Evolutionary conservation across 2,329 filamentous ascomycete species (phyloP).

Genomic region (Penicillium sp.): DNA sequence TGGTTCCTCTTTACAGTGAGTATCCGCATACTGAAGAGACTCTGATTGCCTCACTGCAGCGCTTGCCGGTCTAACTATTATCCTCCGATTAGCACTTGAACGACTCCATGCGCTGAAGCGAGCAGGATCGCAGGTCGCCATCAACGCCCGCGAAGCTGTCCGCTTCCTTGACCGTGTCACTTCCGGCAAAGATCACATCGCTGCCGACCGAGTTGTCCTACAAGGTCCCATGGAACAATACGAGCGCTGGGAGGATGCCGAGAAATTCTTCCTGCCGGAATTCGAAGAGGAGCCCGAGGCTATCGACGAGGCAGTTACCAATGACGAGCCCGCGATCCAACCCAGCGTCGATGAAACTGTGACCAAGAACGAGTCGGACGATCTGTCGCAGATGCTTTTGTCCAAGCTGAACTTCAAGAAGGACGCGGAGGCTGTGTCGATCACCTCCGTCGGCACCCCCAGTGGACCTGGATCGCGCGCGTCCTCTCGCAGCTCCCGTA

Average conservation of each 20-base stretch:
- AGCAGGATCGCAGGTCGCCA: constrained; percentile 39
- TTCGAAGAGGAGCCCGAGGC: constrained; percentile 36
- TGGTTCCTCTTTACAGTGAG: constrained; percentile 47
- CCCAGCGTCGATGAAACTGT: constrained; percentile 13
- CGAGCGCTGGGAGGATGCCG: constrained; percentile 39
- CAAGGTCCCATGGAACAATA: constrained; percentile 46
- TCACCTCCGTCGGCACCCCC: constrained; percentile 36
- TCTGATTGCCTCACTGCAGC: neutral
- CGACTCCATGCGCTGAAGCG: constrained; percentile 40
- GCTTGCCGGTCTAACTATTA: constrained; percentile 10
- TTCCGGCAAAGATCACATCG: constrained; percentile 39
- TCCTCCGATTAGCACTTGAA: constrained; percentile 34
- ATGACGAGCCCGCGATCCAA: constrained; percentile 16
- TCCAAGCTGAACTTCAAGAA: constrained; percentile 43
- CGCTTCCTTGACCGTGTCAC: constrained; percentile 46
- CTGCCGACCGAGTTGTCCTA: constrained; percentile 38
- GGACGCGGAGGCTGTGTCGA: constrained; percentile 32
- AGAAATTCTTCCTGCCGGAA: constrained; percentile 39
- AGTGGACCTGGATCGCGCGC: constrained; percentile 38
- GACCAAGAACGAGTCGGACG: constrained; percentile 23
- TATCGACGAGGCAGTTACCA: constrained; percentile 12
- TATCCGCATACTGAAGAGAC: constrained; percentile 1
- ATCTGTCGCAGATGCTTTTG: constrained; percentile 42
- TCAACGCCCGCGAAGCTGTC: constrained; percentile 45
- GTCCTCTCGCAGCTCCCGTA: constrained; percentile 40